These are phyloP conservation scores for Krasilnikovozyma curviuscula DNA, from an alignment of 768 basidiomycete genomes.

Conservation along the genomic window DNA sequence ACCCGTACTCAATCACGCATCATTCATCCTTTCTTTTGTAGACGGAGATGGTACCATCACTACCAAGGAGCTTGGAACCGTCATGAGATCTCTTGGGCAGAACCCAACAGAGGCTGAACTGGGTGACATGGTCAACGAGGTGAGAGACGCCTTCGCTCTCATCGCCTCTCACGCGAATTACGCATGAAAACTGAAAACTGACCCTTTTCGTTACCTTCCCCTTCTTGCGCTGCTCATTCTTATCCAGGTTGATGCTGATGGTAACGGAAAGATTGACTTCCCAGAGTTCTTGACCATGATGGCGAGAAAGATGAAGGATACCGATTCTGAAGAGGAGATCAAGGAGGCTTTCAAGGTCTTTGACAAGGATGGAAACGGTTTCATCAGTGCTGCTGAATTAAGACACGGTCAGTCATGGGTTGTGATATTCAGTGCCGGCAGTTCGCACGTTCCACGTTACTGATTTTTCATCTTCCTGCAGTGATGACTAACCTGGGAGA, in stretches of 20 bases:
- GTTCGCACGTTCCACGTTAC: neutral
- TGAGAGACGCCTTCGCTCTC: conserved; percentile 8
- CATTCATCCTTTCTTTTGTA: conserved; percentile 21
- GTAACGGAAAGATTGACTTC: conserved; percentile 72
- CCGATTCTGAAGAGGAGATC: conserved; percentile 84
- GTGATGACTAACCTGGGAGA: conserved; percentile 81
- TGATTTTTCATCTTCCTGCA: neutral
- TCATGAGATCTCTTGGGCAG: conserved; percentile 82
- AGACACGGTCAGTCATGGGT: no score
- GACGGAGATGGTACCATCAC: conserved; percentile 90
- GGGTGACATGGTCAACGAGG: conserved; percentile 86
- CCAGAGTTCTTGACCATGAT: conserved; percentile 53
- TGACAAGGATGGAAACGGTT: conserved; percentile 87
- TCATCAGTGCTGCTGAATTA: conserved; percentile 67
- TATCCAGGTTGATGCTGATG: conserved; percentile 61
- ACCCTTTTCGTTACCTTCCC: neutral
- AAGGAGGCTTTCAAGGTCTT: conserved; percentile 93
- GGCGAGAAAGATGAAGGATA: conserved; percentile 64
- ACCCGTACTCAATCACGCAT: neutral
- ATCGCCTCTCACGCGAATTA: neutral
- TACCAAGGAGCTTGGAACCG: conserved; percentile 70
- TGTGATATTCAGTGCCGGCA: conserved; percentile 5
- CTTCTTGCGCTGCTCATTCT: neutral
- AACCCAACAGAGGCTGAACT: conserved; percentile 82
- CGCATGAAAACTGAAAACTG: neutral